Evolutionary conservation across 768 basidiomycete genomes (phyloP).

Genomic region (Tephrocybe sp.): DNA sequence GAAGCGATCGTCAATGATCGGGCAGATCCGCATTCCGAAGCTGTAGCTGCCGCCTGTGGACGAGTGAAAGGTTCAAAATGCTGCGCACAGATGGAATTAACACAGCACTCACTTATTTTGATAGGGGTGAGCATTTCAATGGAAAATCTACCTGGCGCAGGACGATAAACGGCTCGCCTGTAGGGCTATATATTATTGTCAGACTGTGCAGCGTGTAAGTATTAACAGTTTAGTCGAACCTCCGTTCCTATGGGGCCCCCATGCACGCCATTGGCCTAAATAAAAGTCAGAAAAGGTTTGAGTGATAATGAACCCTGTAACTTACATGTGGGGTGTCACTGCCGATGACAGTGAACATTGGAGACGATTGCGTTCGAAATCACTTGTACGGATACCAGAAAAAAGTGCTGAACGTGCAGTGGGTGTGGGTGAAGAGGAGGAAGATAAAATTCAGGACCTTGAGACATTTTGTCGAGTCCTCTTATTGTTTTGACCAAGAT

Average conservation of each 20-base stretch:
- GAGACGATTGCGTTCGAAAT: not conserved
- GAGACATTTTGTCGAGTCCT: slow-evolving; percentile 25
- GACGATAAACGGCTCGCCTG: slow-evolving; percentile 60
- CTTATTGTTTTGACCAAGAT: slow-evolving; percentile 30
- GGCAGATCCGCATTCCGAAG: slow-evolving; percentile 63
- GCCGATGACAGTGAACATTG: slow-evolving; percentile 7
- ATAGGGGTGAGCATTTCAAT: slow-evolving; percentile 58
- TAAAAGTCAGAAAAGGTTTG: not conserved
- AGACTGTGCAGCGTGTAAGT: not conserved
- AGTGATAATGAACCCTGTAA: not conserved
- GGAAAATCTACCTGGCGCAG: slow-evolving; percentile 58
- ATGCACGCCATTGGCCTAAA: slow-evolving; percentile 8
- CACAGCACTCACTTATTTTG: slow-evolving; percentile 48
- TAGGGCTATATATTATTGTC: slow-evolving; percentile 40
- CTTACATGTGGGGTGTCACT: slow-evolving; percentile 6
- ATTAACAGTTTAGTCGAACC: slow-evolving; percentile 6
- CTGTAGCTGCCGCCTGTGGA: slow-evolving; percentile 49
- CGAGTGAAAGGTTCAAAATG: not conserved
- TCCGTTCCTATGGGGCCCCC: slow-evolving; percentile 14
- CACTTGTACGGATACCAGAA: not conserved
- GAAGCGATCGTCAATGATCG: slow-evolving; percentile 39
- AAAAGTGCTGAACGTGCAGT: not conserved
- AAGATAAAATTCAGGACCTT: slow-evolving; percentile 11
- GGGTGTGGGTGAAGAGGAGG: slow-evolving; percentile 10
- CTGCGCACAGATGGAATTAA: slow-evolving; percentile 1